Base-by-base conservation (phyloP, 2,329 filamentous ascomycete species). In the Chaetomium globosum region DNA sequence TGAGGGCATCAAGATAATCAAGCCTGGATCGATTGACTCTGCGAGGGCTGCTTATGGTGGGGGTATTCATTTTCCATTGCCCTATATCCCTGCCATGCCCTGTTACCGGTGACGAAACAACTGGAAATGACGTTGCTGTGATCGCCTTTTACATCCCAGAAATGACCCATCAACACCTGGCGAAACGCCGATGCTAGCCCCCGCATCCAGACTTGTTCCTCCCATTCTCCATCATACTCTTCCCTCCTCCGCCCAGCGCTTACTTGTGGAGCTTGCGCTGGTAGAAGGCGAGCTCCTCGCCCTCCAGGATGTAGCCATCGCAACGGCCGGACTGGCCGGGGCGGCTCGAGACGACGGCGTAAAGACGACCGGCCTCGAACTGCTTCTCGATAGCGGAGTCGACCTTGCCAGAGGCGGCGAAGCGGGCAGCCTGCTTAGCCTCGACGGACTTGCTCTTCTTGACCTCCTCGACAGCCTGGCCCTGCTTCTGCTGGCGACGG, bases 281-380 rank as follows among this genome's bases (percentile, higher is more conserved):
- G 92, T 99, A 99, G 91, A 99, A 99, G 82, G 93, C 93, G 78
- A 99, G 88, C 89, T 99, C 95, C 83, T 99, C 95, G 77, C 95
- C 95, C 89, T 99, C 95, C 73, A 99, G 87, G 81, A 99, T 89
- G 87, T 99, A 99, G 73, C 95, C 95, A 81, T 99, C 95, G 77
- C 87, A 88, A 83, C 95, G 93, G 77, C 95, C 95, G 80, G 91
- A 95, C 90, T 99, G 95, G 76, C 95, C 95, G 73, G 95, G 95
- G 78, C 95, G 88, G 81, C 90, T 95, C 75, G 94, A 87, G 77
- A 99, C 84, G 75, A 97, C 91, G 76, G 95, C 95, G 83, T 89
- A 97, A 75, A 99, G 85, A 83, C 96, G 94, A 88, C 94, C 93
- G 75, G 95, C 94, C 90, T 98, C 95, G 85, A 99, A 99, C 86